These are phyloP conservation scores for Anaeromyces robustus DNA, from an alignment of 192 early-diverging fungal species.

Conservation along the genomic window DNA sequence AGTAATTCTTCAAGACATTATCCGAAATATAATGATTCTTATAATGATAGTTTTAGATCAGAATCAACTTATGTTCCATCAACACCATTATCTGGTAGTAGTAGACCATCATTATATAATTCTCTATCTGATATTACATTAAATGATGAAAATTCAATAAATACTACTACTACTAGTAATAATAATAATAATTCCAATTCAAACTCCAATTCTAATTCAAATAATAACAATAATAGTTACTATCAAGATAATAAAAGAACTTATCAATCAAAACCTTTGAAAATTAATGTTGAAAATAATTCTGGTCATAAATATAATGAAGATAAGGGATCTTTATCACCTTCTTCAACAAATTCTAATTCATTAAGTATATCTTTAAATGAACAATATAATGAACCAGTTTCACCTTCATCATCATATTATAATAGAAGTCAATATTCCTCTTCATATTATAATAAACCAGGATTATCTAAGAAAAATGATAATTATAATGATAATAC, in stretches of 20 bases:
- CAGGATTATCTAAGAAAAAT: not conserved
- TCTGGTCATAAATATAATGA: not conserved
- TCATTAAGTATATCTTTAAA: not conserved
- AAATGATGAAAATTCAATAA: not conserved
- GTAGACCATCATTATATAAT: not conserved
- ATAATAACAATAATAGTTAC: no score
- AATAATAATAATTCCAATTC: no score
- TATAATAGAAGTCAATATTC: not conserved
- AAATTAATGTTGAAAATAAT: not conserved
- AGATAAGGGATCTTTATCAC: not conserved
- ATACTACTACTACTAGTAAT: no score
- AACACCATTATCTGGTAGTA: not conserved
- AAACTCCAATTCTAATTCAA: no score
- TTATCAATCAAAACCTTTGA: not conserved
- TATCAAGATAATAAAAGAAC: not conserved
- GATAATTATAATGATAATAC: not conserved
- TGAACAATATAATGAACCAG: not conserved
- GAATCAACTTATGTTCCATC: no score
- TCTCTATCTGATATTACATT: not conserved
- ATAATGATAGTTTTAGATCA: no score
- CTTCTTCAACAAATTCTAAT: not conserved
- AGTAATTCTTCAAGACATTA: not conserved
- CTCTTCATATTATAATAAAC: not conserved
- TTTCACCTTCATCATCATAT: not conserved
- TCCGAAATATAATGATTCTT: not conserved